A percentile compares a stretch with the other conserved stretches of the same genome.
Evolutionary conservation across 306 rosid genomes (phyloP).

Genomic region (Corylus americana): DNA sequence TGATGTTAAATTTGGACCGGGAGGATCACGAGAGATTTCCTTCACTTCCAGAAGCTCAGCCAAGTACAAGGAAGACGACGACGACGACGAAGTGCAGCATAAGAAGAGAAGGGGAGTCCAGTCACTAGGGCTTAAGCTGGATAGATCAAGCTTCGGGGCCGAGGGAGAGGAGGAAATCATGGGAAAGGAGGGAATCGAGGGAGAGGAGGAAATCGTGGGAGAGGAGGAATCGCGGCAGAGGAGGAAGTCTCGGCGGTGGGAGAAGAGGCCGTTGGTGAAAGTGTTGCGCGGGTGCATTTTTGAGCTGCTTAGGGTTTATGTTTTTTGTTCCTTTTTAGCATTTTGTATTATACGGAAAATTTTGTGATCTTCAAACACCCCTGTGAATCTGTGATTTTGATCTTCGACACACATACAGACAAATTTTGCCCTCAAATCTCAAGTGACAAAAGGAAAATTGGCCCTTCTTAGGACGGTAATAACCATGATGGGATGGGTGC

Average conservation of each 20-base stretch:
- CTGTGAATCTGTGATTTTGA: neutral
- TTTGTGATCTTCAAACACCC: neutral
- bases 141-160: conserved; percentile 43
- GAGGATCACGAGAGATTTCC: conserved; percentile 88
- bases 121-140: conserved; percentile 57
- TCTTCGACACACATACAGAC: neutral
- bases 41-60: conserved; percentile 69
- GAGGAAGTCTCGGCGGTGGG: conserved; percentile 16
- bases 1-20: conserved; percentile 74
- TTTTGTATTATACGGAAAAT: neutral
- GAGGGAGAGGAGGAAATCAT: conserved; percentile 30
- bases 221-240: conserved; percentile 42
- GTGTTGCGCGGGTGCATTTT: neutral
- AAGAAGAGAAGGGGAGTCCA: conserved; percentile 69
- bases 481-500: neutral
- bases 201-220: conserved; percentile 15
- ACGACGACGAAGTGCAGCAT: conserved; percentile 37
- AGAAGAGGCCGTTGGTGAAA: conserved; percentile 35
- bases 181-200: conserved; percentile 12
- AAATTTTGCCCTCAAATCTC: neutral
- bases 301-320: neutral
- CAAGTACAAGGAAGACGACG: conserved; percentile 66
- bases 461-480: neutral
- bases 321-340: neutral
- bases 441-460: neutral